phyloP scores from a whole-genome alignment of 2,329 filamentous ascomycete species.

The Aspergillus arachidicola region DNA sequence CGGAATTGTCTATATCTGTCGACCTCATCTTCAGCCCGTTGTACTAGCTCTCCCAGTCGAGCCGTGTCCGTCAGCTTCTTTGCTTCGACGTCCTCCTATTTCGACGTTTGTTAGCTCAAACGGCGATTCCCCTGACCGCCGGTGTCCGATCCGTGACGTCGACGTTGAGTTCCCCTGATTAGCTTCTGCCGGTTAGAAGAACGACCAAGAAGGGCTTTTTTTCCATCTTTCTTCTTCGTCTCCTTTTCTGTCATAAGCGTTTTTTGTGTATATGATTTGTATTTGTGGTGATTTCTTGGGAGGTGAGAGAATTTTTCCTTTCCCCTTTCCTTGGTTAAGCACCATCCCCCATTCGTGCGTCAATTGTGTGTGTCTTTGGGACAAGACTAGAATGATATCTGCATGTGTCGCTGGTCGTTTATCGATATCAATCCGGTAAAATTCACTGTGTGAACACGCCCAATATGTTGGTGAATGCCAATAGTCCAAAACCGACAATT shows the following conservation, averaged over 20 bases:
- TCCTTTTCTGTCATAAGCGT: conserved; percentile 25
- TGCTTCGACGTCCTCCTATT: conserved; percentile 36
- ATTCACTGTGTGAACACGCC: conserved; percentile 9
- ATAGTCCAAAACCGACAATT: conserved; percentile 17
- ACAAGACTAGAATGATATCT: not conserved
- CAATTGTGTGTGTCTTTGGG: conserved; percentile 1
- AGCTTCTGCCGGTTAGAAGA: conserved; percentile 45
- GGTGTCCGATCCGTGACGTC: conserved; percentile 35
- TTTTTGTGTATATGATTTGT: conserved; percentile 29
- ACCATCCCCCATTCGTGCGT: not conserved
- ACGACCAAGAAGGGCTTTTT: conserved; percentile 34
- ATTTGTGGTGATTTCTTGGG: conserved; percentile 25
- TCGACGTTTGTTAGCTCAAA: conserved; percentile 47
- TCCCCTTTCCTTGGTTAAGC: conserved; percentile 8
- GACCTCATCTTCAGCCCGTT: conserved; percentile 31
- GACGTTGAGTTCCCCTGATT: conserved; percentile 37
- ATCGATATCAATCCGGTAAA: conserved; percentile 4
- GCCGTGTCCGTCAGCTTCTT: conserved; percentile 40
- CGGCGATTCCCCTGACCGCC: conserved; percentile 34
- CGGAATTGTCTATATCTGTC: conserved; percentile 26
- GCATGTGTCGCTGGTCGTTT: not conserved
- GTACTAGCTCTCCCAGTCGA: conserved; percentile 41
- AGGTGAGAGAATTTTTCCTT: conserved; percentile 25
- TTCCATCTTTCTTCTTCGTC: conserved; percentile 24
- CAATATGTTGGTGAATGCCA: conserved; percentile 9